Evolutionary conservation across 1,284 basidiomycete species (phyloP).

Genomic region (Malassezia psittaci): DNA sequence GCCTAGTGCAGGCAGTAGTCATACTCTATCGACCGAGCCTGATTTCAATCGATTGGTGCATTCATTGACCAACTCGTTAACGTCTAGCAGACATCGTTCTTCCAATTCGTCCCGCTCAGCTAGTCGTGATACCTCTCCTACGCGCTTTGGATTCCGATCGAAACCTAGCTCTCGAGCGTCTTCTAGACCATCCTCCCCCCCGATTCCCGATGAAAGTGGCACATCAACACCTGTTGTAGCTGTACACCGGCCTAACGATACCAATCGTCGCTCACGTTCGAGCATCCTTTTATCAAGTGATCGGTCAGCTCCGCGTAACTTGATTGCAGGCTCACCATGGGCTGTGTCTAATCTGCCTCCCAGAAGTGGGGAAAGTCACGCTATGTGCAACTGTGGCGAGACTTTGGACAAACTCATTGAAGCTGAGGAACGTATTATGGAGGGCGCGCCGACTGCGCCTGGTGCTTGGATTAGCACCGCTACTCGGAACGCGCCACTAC

Average conservation of each 20-base stretch:
- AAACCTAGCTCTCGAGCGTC: not conserved
- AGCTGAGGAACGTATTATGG: conserved; percentile 36
- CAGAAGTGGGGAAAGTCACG: conserved; percentile 34
- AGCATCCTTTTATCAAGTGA: not conserved
- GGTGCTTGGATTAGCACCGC: conserved; percentile 33
- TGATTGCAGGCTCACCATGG: conserved; percentile 40
- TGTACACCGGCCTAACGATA: conserved; percentile 11
- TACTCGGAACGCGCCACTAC: conserved; percentile 21
- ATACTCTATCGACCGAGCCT: not conserved
- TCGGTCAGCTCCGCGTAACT: conserved; percentile 27
- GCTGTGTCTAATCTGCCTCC: conserved; percentile 34
- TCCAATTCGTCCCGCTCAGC: conserved; percentile 19
- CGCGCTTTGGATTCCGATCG: conserved; percentile 25
- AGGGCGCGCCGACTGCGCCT: conserved; percentile 41
- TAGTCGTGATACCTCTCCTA: conserved; percentile 31
- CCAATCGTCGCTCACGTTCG: not conserved
- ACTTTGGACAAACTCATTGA: conserved; percentile 35
- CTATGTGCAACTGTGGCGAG: conserved; percentile 41
- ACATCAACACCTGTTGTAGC: conserved; percentile 3
- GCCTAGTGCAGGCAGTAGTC: conserved; percentile 19
- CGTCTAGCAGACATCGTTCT: conserved; percentile 10
- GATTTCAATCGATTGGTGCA: conserved; percentile 21
- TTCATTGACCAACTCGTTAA: conserved; percentile 24
- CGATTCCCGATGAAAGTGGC: not conserved
- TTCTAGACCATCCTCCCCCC: not conserved